These are phyloP conservation scores for Avena eriantha DNA, from an alignment of 176 grass and related monocot genomes.

Conservation along the genomic window DNA sequence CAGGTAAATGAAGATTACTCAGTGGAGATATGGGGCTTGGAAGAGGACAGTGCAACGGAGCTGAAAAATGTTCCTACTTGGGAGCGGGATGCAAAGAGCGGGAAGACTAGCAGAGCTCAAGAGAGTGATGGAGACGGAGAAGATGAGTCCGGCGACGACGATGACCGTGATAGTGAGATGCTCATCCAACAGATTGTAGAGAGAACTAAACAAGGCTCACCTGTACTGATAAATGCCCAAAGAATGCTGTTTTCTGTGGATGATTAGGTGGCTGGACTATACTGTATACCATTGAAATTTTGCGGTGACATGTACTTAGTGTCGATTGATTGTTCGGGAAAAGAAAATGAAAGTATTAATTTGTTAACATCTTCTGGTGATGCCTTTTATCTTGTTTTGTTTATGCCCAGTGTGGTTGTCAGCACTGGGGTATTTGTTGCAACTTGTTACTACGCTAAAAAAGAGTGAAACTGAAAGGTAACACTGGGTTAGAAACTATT, in stretches of 20 bases:
- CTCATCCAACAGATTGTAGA: conserved; percentile 91
- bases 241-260: conserved; percentile 81
- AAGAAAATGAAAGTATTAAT: conserved; percentile 30
- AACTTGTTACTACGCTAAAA: not conserved
- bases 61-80: conserved; percentile 29
- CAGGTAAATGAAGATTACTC: conserved; percentile 50
- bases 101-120: conserved; percentile 21
- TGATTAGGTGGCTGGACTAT: conserved; percentile 51
- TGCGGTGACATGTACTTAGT: conserved; percentile 33
- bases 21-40: conserved; percentile 61
- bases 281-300: conserved; percentile 30
- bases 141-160: conserved; percentile 36
- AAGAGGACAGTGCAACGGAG: conserved; percentile 43
- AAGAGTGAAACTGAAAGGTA: conserved; percentile 11
- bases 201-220: conserved; percentile 88
- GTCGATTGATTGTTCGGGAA: conserved; percentile 23
- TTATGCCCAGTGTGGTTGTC: not conserved
- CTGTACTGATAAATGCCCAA: conserved; percentile 77
- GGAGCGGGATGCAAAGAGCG: conserved; percentile 34
- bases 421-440: not conserved
- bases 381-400: not conserved
- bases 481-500: not conserved
- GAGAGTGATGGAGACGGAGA: conserved; percentile 38
- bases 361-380: not conserved
- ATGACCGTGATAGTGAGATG: conserved; percentile 48